These are phyloP conservation scores for Exophiala sideris DNA, from an alignment of 2,329 filamentous ascomycete species.

Conservation along the genomic window DNA sequence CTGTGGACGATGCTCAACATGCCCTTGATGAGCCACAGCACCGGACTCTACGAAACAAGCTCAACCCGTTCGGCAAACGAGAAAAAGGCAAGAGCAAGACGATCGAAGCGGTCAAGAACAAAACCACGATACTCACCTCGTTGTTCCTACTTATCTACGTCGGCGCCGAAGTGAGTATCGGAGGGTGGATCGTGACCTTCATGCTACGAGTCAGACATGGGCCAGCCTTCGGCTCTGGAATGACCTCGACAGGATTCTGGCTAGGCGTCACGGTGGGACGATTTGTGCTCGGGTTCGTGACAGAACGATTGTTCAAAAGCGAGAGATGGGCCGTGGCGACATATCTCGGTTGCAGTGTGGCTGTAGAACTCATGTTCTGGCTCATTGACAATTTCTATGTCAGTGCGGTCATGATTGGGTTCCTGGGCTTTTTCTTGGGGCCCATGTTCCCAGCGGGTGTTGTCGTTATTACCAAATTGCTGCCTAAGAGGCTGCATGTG, in stretches of 20 bases:
- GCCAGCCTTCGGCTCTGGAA: slow-evolving; percentile 66
- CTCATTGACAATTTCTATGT: slow-evolving; percentile 69
- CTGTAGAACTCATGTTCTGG: slow-evolving; percentile 71
- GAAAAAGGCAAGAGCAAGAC: slow-evolving; percentile 60
- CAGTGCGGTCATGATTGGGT: slow-evolving; percentile 64
- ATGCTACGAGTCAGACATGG: slow-evolving; percentile 73
- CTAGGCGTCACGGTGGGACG: slow-evolving; percentile 71
- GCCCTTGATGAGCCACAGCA: slow-evolving; percentile 60
- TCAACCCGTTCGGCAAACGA: slow-evolving; percentile 68
- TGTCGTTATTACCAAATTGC: slow-evolving; percentile 23
- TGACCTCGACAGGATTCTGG: slow-evolving; percentile 72
- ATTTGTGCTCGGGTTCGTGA: slow-evolving; percentile 68
- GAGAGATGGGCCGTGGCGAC: slow-evolving; percentile 60
- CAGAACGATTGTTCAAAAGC: slow-evolving; percentile 61
- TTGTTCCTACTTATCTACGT: slow-evolving; percentile 76
- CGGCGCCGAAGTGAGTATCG: slow-evolving; percentile 66
- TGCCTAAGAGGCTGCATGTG: slow-evolving; percentile 23
- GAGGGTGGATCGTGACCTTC: slow-evolving; percentile 75
- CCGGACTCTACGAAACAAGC: slow-evolving; percentile 46
- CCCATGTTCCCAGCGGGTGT: slow-evolving; percentile 63
- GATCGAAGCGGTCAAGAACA: slow-evolving; percentile 32
- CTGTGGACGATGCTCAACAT: slow-evolving; percentile 30
- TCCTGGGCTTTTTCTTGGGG: slow-evolving; percentile 73
- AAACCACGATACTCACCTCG: slow-evolving; percentile 66
- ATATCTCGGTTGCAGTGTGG: slow-evolving; percentile 62